Evolutionary conservation across 106 monocot species (phyloP).

Genomic region (Hemerocallis citrina): DNA sequence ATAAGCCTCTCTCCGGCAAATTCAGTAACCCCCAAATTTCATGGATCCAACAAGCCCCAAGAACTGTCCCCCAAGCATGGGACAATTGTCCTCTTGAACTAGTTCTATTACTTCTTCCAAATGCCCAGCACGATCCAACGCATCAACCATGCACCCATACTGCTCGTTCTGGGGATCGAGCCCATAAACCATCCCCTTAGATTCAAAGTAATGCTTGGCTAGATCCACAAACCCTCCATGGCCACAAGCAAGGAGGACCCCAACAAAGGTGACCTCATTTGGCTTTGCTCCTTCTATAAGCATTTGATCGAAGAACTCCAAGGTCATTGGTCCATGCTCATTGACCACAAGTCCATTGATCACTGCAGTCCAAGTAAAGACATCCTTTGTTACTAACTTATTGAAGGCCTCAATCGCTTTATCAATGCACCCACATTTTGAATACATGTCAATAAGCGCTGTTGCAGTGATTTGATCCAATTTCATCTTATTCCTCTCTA

Average conservation of each 20-base stretch:
- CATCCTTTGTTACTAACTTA: not conserved
- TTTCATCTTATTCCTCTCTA: conserved; percentile 32
- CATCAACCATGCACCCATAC: conserved; percentile 59
- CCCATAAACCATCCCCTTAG: conserved; percentile 24
- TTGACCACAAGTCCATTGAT: conserved; percentile 10
- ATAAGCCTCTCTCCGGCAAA: not conserved
- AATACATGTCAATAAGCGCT: conserved; percentile 16
- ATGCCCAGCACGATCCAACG: conserved; percentile 44
- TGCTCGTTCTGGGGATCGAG: conserved; percentile 49
- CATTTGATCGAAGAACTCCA: conserved; percentile 5
- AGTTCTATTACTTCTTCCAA: conserved; percentile 12
- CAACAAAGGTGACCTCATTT: conserved; percentile 63
- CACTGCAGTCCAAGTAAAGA: conserved; percentile 22
- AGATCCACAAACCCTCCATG: conserved; percentile 43
- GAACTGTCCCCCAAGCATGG: conserved; percentile 45
- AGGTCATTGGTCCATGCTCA: conserved; percentile 9
- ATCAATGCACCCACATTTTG: not conserved
- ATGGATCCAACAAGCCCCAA: conserved; percentile 22
- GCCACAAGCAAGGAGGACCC: conserved; percentile 68
- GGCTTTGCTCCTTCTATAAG: conserved; percentile 8
- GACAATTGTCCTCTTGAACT: not conserved
- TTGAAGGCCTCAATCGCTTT: conserved; percentile 8
- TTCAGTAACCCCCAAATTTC: not conserved
- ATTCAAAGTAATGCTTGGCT: conserved; percentile 33
- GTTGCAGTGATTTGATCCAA: conserved; percentile 7